A percentile compares a stretch with the other conserved stretches of the same genome.
phyloP scores from a whole-genome alignment of 2,329 filamentous ascomycete genomes.

The Cladophialophora carrionii region DNA sequence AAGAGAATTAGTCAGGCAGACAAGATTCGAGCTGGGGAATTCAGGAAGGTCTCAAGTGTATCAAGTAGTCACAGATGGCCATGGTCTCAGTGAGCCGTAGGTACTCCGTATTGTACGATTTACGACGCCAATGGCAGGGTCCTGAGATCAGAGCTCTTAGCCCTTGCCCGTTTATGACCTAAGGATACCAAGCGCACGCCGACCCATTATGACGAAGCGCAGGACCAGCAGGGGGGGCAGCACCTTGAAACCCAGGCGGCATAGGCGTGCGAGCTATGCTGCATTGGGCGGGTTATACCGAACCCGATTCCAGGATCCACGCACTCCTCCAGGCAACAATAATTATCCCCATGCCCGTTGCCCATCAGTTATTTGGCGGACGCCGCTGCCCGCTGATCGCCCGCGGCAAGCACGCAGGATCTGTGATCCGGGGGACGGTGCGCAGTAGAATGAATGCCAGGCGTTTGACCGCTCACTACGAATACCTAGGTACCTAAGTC shows the following conservation, averaged over 20 bases:
- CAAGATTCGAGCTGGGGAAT: conserved; percentile 10
- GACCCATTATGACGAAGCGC: conserved; percentile 14
- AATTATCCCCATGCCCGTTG: conserved; percentile 5
- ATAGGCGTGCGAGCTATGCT: conserved; percentile 9
- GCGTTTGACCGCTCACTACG: conserved; percentile 5
- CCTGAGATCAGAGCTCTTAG: neutral
- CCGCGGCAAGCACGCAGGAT: neutral
- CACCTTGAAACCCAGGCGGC: conserved; percentile 1
- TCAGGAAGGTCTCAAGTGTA: conserved; percentile 22
- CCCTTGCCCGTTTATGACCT: neutral
- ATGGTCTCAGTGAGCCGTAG: too few species aligned
- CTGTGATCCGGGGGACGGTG: conserved; percentile 8
- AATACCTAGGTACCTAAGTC: too few species aligned
- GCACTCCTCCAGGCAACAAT: conserved; percentile 20
- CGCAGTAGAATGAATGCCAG: neutral
- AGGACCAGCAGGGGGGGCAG: conserved; percentile 3
- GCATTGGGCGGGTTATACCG: conserved; percentile 9
- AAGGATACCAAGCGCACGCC: conserved; percentile 4
- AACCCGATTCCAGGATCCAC: neutral
- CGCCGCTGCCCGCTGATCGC: neutral
- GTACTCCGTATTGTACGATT: conserved; percentile 13
- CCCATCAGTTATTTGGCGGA: conserved; percentile 2
- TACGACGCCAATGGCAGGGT: conserved; percentile 10
- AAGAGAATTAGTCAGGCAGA: conserved; percentile 14
- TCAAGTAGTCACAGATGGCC: conserved; percentile 11